Evolutionary conservation across 2,329 filamentous ascomycete species (phyloP), one percentile per base, ranked within the genome.

Genomic region (Pseudohalonectria lignicola): DNA sequence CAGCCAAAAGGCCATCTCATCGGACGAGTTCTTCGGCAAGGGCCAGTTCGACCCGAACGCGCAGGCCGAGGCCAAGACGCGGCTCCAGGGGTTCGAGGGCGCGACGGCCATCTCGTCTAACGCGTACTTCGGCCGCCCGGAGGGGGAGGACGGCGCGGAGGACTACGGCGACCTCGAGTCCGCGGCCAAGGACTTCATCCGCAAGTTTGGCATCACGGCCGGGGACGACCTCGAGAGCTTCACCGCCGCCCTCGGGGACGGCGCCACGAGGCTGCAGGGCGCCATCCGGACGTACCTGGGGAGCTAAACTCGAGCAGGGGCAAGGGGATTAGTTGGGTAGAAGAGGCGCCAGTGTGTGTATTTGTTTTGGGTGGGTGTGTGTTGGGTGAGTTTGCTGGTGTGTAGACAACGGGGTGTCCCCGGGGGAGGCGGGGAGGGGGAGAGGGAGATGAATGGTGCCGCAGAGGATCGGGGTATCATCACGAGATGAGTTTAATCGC

Each of bases 1-100:
- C 43, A 63, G 62, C 31, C 92, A 98, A 59, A 96, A 96, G 69
- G 85, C 85, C 49, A 98, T 98, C 49, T 95, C 87, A 0, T 95
- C 88, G 1, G 92, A 98, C 58, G 92, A 98, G 57, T 98, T 94
- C 71, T 98, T 98, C 56, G 87, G 90, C 52, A 90, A 92, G 57
- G 86, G 87, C 38, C 66, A 74, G 39, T 96, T 80, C 60, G 88
- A 98, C 56, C 79, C 88, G 28, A 71, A 70, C 39, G 76, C 82
- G 8, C 82, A 92, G 55, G 70, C 78, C 37, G 90, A 95, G 64
- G 90, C 92, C 50, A 94, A 94, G 67, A 70, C 72, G 18, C 78
- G 92, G 30, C 74, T 98, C 39, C 81, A 86, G 64, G 85, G 87
- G 34, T 98, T 98, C 54, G 90, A 96, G 61, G 87, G 92, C 32